Evolutionary conservation across 495 filamentous ascomycete genomes (phyloP).

Genomic region (Penicillium nucicola): DNA sequence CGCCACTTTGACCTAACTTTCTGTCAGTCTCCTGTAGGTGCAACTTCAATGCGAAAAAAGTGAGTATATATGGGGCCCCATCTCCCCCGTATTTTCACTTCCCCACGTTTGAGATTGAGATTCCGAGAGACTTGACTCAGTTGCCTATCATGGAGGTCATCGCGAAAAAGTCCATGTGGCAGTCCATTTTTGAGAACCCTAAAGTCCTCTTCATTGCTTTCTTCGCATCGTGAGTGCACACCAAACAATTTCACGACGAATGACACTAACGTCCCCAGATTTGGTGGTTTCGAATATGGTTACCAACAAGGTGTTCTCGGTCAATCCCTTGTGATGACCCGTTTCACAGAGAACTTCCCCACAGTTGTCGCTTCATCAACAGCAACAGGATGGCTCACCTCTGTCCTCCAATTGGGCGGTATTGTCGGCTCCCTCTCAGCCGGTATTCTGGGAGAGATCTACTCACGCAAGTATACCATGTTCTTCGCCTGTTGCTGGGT

Average conservation of each 20-base stretch:
- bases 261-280: constrained; percentile 13
- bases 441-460: constrained; percentile 53
- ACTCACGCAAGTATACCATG: constrained; percentile 68
- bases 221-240: constrained; percentile 35
- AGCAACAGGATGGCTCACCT: constrained; percentile 43
- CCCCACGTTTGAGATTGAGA: constrained; percentile 2
- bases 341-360: constrained; percentile 43
- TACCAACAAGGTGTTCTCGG: constrained; percentile 46
- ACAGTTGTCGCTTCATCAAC: constrained; percentile 35
- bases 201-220: constrained; percentile 43
- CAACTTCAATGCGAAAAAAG: background rate
- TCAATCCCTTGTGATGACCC: constrained; percentile 40
- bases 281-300: constrained; percentile 47
- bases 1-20: background rate
- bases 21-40: too few species aligned
- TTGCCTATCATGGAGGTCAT: constrained; percentile 17
- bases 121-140: background rate
- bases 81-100: constrained; percentile 7
- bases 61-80: constrained; percentile 11
- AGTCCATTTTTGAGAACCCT: constrained; percentile 29
- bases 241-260: background rate
- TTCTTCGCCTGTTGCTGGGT: constrained; percentile 71
- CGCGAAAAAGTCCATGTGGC: constrained; percentile 31
- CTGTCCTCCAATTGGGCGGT: constrained; percentile 73
- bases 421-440: constrained; percentile 66